A percentile compares a stretch with the other conserved stretches of the same genome.
These are phyloP conservation scores for Chlorella sorokiniana DNA, from an alignment of 139 green algal species.

Conservation along the genomic window DNA sequence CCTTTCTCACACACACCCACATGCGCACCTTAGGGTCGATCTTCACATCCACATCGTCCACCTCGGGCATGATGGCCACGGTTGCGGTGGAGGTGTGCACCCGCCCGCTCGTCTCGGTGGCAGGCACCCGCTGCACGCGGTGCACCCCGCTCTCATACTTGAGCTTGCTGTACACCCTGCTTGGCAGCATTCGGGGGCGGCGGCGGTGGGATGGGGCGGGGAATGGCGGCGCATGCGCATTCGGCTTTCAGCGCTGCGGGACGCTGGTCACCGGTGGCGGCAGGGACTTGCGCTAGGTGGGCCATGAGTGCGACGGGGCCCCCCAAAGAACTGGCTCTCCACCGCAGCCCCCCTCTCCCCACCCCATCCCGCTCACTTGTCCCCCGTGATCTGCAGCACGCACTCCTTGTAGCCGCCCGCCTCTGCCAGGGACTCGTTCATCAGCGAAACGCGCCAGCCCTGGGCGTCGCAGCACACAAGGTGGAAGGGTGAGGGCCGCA, in stretches of 20 bases:
- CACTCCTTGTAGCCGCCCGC: conserved; percentile 89
- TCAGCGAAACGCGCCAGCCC: conserved; percentile 79
- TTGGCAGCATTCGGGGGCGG: background rate
- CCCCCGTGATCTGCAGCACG: conserved; percentile 59
- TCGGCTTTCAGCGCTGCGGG: too few relatives aligned
- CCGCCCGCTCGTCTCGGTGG: conserved; percentile 90
- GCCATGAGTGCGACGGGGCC: too few relatives aligned
- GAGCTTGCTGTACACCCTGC: conserved; percentile 86
- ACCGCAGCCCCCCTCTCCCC: too few relatives aligned
- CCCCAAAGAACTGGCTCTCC: too few relatives aligned
- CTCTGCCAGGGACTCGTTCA: conserved; percentile 77
- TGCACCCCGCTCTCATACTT: conserved; percentile 99
- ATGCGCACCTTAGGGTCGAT: conserved; percentile 71
- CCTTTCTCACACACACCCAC: too few relatives aligned
- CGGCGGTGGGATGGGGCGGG: too few relatives aligned
- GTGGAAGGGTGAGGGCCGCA: background rate
- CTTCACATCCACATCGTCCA: conserved; percentile 83
- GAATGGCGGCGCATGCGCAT: too few relatives aligned
- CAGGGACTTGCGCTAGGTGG: too few relatives aligned
- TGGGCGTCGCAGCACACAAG: background rate
- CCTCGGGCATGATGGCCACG: conserved; percentile 89
- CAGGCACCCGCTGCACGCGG: conserved; percentile 96
- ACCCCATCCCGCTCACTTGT: conserved; percentile 8
- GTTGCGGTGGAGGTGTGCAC: conserved; percentile 98
- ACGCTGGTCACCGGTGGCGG: too few relatives aligned